Evolutionary conservation across 371 early-diverging fungal species (phyloP).

Genomic region (Mortierella sp.): DNA sequence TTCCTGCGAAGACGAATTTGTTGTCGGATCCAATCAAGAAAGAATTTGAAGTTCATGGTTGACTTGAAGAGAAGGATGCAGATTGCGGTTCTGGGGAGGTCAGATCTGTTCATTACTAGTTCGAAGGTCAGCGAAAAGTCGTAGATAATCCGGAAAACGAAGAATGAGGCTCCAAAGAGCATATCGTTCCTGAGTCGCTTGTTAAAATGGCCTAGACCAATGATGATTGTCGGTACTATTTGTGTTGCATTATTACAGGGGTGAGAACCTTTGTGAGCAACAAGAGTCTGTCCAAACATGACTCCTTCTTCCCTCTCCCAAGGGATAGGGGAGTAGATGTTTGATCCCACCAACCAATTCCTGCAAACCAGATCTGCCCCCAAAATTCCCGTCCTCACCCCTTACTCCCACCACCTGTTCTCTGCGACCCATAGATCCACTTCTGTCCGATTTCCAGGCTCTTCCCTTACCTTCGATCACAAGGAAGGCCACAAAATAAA

Average conservation of each 20-base stretch:
- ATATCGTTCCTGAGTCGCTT: slow-evolving; percentile 24
- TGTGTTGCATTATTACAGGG: no score
- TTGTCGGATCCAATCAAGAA: slow-evolving; percentile 28
- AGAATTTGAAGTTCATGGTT: slow-evolving; percentile 26
- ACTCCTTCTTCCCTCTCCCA: no score
- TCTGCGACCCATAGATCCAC: no score
- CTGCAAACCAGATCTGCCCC: no score
- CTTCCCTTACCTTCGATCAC: slow-evolving; percentile 27
- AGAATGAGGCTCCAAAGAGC: slow-evolving; percentile 8
- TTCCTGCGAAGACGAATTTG: slow-evolving; percentile 24
- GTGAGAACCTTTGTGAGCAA: no score
- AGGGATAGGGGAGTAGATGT: no score
- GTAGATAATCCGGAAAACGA: slow-evolving; percentile 17
- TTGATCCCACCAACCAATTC: no score
- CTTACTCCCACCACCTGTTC: no score
- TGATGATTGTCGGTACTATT: slow-evolving; percentile 27
- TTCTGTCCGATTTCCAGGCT: no score
- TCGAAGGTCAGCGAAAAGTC: slow-evolving; percentile 28
- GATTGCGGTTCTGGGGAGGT: background rate
- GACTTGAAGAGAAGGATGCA: slow-evolving; percentile 12
- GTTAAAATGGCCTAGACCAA: slow-evolving; percentile 21
- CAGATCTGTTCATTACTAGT: slow-evolving; percentile 10
- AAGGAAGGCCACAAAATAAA: slow-evolving; percentile 8
- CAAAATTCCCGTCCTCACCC: no score
- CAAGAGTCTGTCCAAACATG: no score